Conservation (phyloP, 2,329 filamentous ascomycete species). For the Penicillium decumbens region DNA sequence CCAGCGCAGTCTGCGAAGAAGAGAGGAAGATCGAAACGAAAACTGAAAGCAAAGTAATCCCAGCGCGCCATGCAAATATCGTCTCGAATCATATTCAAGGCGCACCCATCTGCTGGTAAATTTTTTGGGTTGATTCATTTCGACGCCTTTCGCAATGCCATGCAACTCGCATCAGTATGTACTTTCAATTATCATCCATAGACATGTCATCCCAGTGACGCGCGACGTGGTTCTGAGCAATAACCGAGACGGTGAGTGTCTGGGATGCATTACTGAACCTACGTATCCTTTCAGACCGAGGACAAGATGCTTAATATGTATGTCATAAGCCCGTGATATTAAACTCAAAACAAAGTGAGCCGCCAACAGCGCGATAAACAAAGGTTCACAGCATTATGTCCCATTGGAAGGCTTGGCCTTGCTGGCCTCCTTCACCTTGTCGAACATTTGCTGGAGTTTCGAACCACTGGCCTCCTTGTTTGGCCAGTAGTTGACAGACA, state of each 20-base stretch:
- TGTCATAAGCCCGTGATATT: slow-evolving; percentile 12
- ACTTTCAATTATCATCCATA: slow-evolving; percentile 16
- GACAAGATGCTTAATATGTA: slow-evolving; percentile 13
- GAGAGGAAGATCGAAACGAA: slow-evolving; percentile 15
- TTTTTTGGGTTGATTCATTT: slow-evolving; percentile 11
- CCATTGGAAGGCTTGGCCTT: slow-evolving; percentile 29
- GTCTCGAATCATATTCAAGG: slow-evolving; percentile 16
- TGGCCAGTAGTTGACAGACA: slow-evolving; percentile 44
- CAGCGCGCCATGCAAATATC: slow-evolving; percentile 24
- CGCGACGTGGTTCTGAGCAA: neutral
- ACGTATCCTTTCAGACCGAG: neutral
- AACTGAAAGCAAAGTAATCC: slow-evolving; percentile 5
- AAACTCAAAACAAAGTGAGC: slow-evolving; percentile 2
- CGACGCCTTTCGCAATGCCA: slow-evolving; percentile 26
- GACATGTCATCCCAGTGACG: slow-evolving; percentile 6
- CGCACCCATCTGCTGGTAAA: slow-evolving; percentile 10
- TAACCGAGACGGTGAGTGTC: neutral
- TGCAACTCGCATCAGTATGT: slow-evolving; percentile 24
- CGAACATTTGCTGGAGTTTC: slow-evolving; percentile 38
- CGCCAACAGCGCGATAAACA: neutral
- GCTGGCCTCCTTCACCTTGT: slow-evolving; percentile 33
- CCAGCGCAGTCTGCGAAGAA: slow-evolving; percentile 5
- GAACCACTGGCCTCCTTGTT: slow-evolving; percentile 41
- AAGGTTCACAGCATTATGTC: slow-evolving; percentile 13
- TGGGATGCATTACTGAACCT: neutral